These are phyloP conservation scores for Boletus rubescentipes DNA, from an alignment of 768 basidiomycete species.

Conservation along the genomic window DNA sequence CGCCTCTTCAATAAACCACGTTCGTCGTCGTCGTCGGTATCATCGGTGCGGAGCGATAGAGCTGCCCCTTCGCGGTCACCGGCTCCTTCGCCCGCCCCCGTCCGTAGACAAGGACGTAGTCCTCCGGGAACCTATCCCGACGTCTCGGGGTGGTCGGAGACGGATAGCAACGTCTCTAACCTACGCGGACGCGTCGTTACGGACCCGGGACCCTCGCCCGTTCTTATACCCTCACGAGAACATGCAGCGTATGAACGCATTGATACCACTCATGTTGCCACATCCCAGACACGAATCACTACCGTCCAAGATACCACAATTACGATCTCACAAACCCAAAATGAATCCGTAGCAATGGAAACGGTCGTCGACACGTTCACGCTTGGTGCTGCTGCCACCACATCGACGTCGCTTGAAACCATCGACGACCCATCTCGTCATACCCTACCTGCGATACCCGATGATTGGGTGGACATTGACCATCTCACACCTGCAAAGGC, in stretches of 20 bases:
- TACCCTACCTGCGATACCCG: conserved; percentile 22
- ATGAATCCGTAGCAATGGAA: conserved; percentile 4
- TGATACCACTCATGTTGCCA: conserved; percentile 12
- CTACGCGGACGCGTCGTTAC: conserved; percentile 14
- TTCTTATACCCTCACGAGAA: conserved; percentile 28
- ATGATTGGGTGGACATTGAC: conserved; percentile 32
- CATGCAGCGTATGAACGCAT: conserved; percentile 6
- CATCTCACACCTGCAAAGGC: conserved; percentile 5
- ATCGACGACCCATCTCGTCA: conserved; percentile 18
- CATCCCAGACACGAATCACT: conserved; percentile 3
- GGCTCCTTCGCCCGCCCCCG: conserved; percentile 11
- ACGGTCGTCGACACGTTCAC: background rate
- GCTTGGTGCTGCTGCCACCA: background rate
- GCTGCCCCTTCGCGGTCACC: conserved; percentile 28
- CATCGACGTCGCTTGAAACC: conserved; percentile 2
- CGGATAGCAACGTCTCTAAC: conserved; percentile 25
- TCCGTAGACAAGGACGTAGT: conserved; percentile 25
- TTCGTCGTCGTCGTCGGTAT: conserved; percentile 13
- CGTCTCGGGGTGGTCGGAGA: conserved; percentile 33
- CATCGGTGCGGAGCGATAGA: conserved; percentile 33
- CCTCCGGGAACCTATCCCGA: conserved; percentile 31
- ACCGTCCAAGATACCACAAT: conserved; percentile 9
- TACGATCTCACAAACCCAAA: conserved; percentile 14
- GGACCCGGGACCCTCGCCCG: conserved; percentile 24
- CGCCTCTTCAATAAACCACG: conserved; percentile 24